A percentile compares a stretch with the other conserved stretches of the same genome.
phyloP scores from a whole-genome alignment of 2,329 filamentous ascomycete genomes.

The Echinosphaeria canescens region DNA sequence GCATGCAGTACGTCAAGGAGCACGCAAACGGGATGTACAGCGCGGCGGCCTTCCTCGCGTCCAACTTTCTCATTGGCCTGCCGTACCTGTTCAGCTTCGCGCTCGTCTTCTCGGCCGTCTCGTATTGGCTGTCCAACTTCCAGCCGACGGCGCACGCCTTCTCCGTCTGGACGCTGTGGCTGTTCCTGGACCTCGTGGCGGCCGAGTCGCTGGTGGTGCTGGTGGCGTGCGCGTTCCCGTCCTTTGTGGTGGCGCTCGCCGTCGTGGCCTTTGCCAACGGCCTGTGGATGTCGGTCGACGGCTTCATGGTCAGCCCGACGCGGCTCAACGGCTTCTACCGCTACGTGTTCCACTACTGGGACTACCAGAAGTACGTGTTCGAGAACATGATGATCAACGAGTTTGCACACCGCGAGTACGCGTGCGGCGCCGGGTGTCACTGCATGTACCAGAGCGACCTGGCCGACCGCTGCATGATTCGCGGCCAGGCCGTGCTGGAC shows the following conservation, averaged over 20 bases:
- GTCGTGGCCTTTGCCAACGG: conserved; percentile 73
- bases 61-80: conserved; percentile 66
- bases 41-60: conserved; percentile 45
- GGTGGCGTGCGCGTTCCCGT: conserved; percentile 48
- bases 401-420: conserved; percentile 43
- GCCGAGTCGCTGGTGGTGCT: conserved; percentile 70
- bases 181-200: conserved; percentile 66
- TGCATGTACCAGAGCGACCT: conserved; percentile 53
- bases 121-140: conserved; percentile 69
- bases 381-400: conserved; percentile 90
- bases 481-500: conserved; percentile 46
- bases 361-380: conserved; percentile 75
- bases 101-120: conserved; percentile 50
- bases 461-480: conserved; percentile 42
- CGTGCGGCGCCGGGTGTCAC: conserved; percentile 31
- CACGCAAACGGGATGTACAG: conserved; percentile 66
- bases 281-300: conserved; percentile 72
- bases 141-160: conserved; percentile 41
- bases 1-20: conserved; percentile 52
- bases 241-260: conserved; percentile 62
- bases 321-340: conserved; percentile 67
- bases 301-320: conserved; percentile 55
- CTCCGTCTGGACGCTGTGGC: conserved; percentile 62
- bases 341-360: conserved; percentile 76
- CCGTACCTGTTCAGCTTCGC: conserved; percentile 67